Base-by-base conservation (phyloP, 2,329 filamentous ascomycete genomes). In the Ramularia endophylla region DNA sequence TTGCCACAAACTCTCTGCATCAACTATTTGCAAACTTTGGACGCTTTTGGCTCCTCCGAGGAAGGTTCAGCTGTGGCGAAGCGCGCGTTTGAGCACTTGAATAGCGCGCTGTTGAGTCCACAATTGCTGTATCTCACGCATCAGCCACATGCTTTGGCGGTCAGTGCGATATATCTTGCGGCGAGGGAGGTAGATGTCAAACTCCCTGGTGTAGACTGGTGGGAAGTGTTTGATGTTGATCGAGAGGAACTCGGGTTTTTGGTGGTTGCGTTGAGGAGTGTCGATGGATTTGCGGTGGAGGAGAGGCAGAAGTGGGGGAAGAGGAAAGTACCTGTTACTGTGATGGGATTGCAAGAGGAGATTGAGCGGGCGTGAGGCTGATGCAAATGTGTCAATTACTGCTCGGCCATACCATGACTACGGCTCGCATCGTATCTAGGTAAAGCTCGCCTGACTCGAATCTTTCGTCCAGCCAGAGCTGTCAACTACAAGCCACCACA, bases 191-290 rank as follows among this genome's bases (percentile, higher is more conserved):
- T 78, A 1, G 81, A 76, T 0, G 78, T 85, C 9, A 88, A 86
- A 62, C 74, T 95, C 66, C 87, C 90, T 0, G 84, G 85, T 49
- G 78, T 77, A 35, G 82, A 87, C 49, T 98, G 92, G 92, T 98
- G 92, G 92, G 89, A 95, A 64, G 87, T 97, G 0, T 97, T 97
- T 62, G 92, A 98, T 64, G 86, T 92, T 6, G 89, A 95, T 56
- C 75, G 92, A 37, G 92, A 98, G 69, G 88, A 95, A 61, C 72
- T 98, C 27, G 92, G 92, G 0, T 97, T 97, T 54, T 65, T 97
- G 43, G 88, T 94, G 3, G 86, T 95, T 8, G 88, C 76, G 0
- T 78, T 95, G 75, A 72, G 80, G 47, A 95, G 89, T 56, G 69
- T 94, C 40, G 81, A 84, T 48, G 80, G 78, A 1, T 87, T 84